phyloP scores from a whole-genome alignment of 2,329 filamentous ascomycete genomes.

The Nothophoma quercina region DNA sequence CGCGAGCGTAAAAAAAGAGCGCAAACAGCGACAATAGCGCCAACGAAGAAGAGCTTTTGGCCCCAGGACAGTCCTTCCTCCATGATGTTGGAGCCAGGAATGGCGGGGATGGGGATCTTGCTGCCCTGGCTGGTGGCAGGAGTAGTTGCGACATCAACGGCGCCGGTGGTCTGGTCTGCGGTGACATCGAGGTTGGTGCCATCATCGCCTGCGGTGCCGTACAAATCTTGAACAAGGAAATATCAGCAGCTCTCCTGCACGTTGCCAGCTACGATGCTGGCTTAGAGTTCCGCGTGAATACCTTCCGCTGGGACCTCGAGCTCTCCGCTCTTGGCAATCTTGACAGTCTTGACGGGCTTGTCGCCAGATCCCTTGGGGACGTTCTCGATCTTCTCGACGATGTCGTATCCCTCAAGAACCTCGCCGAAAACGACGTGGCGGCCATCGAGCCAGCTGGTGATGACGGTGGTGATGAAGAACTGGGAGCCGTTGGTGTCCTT shows the following conservation, averaged over 20 bases:
- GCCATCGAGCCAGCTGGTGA: slow-evolving; percentile 84
- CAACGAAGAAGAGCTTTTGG: slow-evolving; percentile 56
- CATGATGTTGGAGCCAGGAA: slow-evolving; percentile 21
- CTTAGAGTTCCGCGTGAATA: slow-evolving; percentile 90
- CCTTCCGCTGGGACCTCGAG: slow-evolving; percentile 85
- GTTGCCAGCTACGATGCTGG: slow-evolving; percentile 40
- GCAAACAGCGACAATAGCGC: slow-evolving; percentile 53
- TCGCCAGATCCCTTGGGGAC: slow-evolving; percentile 70
- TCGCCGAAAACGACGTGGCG: slow-evolving; percentile 89
- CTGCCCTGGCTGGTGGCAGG: slow-evolving; percentile 29
- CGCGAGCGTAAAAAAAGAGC: slow-evolving; percentile 51
- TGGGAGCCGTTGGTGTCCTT: slow-evolving; percentile 79
- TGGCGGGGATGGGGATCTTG: slow-evolving; percentile 27
- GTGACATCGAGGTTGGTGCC: slow-evolving; percentile 55
- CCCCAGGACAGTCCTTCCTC: slow-evolving; percentile 51
- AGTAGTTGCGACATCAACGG: slow-evolving; percentile 36
- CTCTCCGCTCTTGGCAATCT: slow-evolving; percentile 85
- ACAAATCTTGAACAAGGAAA: slow-evolving; percentile 53
- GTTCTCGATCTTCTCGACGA: slow-evolving; percentile 81
- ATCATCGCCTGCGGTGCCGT: slow-evolving; percentile 53
- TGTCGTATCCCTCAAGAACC: slow-evolving; percentile 83
- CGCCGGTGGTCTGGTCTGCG: slow-evolving; percentile 29
- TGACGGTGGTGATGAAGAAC: slow-evolving; percentile 88
- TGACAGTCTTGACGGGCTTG: slow-evolving; percentile 73
- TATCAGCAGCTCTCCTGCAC: slow-evolving; percentile 54